Evolutionary conservation across 176 grass and related monocot genomes (phyloP), one percentile per base, ranked within the genome.

Genomic region (Lolium rigidum): DNA sequence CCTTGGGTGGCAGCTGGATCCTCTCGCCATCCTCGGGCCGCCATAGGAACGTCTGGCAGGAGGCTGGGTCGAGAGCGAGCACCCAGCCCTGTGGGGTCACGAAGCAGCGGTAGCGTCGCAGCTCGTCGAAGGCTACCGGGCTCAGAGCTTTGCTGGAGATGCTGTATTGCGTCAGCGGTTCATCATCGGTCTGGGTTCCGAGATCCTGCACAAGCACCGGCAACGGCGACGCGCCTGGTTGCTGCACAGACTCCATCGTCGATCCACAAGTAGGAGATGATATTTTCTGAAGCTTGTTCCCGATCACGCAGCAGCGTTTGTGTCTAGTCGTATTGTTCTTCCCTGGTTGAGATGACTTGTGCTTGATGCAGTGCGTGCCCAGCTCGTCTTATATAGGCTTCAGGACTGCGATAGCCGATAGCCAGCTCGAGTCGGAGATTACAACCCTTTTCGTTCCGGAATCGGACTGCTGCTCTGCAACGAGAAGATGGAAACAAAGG

Each of bases 161-260:
- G 35, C 65, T 69, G 65, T 69, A 69, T 2, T 69, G 65, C 65
- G 65, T 69, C 31, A 4, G 31, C 16, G 35, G 15, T 9, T 47
- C 46, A 47, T 47, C 18, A 20, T 31, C 66, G 31, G 31, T 35
- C 31, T 35, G 31, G 31, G 31, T 35, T 35, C 31, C 31, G 41
- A 70, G 66, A 43, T 70, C 37, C 9, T 70, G 37, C 66, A 70
- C 66, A 10, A 70, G 66, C 66, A 70, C 17, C 66, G 66, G 66
- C 35, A 70, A 15, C 35, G 7, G 7, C 65, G 2, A 61, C n/a
- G 38, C 37, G 9, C 17, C 65, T 39, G 65, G 17, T 18, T 37
- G 6, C 37, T 20, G 31, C 5, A 17, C 66, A 24, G n/a, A 22
- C 18, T 41, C 9, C 66, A 70, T 70, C 26, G 26, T 28, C 31